Percentiles rank a stretch among this genome's conserved stretches.
These are phyloP conservation scores for Coemansia sp. DNA, from an alignment of 192 early-diverging fungal species.

Conservation along the genomic window DNA sequence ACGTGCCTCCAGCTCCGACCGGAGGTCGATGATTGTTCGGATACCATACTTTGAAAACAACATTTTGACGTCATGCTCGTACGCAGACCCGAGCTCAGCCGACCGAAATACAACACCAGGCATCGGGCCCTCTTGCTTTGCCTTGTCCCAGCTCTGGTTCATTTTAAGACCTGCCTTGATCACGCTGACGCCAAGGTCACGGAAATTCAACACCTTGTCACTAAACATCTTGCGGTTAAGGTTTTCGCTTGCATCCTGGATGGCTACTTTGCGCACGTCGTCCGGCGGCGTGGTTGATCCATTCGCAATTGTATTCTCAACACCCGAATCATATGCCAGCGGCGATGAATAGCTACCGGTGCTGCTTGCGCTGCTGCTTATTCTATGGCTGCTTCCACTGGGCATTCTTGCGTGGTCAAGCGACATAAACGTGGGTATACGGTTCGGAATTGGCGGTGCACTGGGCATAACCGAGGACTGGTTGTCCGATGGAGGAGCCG, in stretches of 20 bases:
- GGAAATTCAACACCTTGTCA: slow-evolving; percentile 51
- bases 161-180: slow-evolving; percentile 24
- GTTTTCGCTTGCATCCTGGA: slow-evolving; percentile 28
- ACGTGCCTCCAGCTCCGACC: slow-evolving; percentile 49
- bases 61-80: slow-evolving; percentile 49
- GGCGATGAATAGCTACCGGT: neutral
- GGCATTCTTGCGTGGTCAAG: slow-evolving; percentile 10
- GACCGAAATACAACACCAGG: slow-evolving; percentile 55
- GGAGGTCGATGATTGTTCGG: slow-evolving; percentile 55
- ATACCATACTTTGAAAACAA: slow-evolving; percentile 52
- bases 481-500: slow-evolving; percentile 20
- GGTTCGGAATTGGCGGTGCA: slow-evolving; percentile 31
- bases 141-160: slow-evolving; percentile 14
- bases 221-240: slow-evolving; percentile 29
- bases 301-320: neutral
- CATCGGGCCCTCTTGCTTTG: slow-evolving; percentile 37
- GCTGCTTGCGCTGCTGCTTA: slow-evolving; percentile 5
- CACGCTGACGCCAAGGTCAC: slow-evolving; percentile 49
- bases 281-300: slow-evolving; percentile 20
- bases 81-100: slow-evolving; percentile 46
- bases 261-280: slow-evolving; percentile 32
- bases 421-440: slow-evolving; percentile 26
- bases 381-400: neutral
- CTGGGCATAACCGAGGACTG: slow-evolving; percentile 17
- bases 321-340: neutral